A percentile compares a stretch with the other conserved stretches of the same genome.
Conservation (phyloP, 495 filamentous ascomycete species). For the Choiromyces venosus region DNA sequence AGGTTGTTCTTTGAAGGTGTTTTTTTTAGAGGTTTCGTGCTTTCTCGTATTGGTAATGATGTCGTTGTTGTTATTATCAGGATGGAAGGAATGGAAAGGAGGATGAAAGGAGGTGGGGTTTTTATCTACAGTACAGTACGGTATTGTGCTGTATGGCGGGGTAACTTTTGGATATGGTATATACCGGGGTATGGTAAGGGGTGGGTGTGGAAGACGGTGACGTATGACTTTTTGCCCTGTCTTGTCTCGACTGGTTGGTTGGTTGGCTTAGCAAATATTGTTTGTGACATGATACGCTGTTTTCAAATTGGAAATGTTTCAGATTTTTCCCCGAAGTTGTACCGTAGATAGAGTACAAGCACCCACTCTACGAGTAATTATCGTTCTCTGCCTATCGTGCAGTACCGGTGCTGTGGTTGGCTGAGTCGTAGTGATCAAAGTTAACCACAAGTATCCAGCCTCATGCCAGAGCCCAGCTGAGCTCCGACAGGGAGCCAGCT, state of each 20-base stretch:
- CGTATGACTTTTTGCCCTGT: background rate
- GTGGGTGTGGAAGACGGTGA: background rate
- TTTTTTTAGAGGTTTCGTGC: slow-evolving; percentile 1
- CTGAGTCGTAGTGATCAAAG: no score
- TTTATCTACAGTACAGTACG: slow-evolving; percentile 17
- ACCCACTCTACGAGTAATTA: no score
- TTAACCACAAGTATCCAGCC: background rate
- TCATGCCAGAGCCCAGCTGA: no score
- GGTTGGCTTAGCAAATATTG: background rate
- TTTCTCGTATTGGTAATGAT: slow-evolving; percentile 13
- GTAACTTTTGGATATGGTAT: background rate
- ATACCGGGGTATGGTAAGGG: background rate
- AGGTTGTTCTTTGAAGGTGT: background rate
- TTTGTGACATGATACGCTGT: background rate
- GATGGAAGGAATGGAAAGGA: background rate
- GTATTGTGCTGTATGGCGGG: slow-evolving; percentile 1
- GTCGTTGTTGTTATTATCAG: background rate
- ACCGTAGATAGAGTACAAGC: no score
- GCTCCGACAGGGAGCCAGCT: no score
- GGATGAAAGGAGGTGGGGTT: slow-evolving; percentile 6
- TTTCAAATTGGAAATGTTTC: background rate
- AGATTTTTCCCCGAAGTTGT: background rate
- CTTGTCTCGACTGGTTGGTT: background rate
- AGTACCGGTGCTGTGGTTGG: background rate
- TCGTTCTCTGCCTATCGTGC: no score